phyloP scores from a whole-genome alignment of 192 early-diverging fungal species.

The Mortierella antarctica region DNA sequence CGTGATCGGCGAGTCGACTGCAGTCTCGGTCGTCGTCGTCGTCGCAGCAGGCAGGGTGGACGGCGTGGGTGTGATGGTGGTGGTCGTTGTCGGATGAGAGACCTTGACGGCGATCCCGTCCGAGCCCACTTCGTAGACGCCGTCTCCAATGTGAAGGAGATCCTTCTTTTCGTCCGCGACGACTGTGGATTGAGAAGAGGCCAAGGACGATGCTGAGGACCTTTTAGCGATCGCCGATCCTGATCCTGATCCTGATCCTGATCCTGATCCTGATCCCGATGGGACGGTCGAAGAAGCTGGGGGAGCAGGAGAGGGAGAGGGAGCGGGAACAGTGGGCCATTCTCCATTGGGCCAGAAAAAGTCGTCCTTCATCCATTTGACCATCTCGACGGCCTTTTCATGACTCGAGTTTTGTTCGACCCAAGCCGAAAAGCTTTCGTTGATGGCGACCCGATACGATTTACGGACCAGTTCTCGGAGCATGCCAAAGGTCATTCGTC shows the following conservation, averaged over 20 bases:
- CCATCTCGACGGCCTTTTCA: slow-evolving; percentile 37
- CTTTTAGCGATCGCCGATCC: neutral
- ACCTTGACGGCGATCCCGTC: slow-evolving; percentile 43
- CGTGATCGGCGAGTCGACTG: neutral
- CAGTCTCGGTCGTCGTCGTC: neutral
- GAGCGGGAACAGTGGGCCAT: slow-evolving; percentile 23
- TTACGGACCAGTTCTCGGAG: slow-evolving; percentile 48
- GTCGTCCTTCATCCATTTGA: slow-evolving; percentile 52
- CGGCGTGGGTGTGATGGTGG: neutral
- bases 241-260: too few species aligned
- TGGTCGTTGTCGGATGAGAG: neutral
- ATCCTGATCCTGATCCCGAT: neutral
- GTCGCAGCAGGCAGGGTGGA: neutral
- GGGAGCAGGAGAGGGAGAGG: neutral
- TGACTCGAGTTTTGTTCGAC: slow-evolving; percentile 36
- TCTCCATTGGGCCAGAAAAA: slow-evolving; percentile 45
- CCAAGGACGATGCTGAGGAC: neutral
- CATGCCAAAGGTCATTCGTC: slow-evolving; percentile 48
- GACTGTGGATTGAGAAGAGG: neutral
- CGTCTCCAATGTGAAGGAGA: slow-evolving; percentile 13
- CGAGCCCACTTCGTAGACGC: slow-evolving; percentile 18
- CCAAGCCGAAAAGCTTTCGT: slow-evolving; percentile 46
- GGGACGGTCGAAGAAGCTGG: neutral
- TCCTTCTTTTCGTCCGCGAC: slow-evolving; percentile 4
- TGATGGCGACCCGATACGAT: slow-evolving; percentile 45